Evolutionary conservation across 768 basidiomycete genomes (phyloP), one percentile per base, ranked within the genome.

Genomic region (Tephrocybe rancida): DNA sequence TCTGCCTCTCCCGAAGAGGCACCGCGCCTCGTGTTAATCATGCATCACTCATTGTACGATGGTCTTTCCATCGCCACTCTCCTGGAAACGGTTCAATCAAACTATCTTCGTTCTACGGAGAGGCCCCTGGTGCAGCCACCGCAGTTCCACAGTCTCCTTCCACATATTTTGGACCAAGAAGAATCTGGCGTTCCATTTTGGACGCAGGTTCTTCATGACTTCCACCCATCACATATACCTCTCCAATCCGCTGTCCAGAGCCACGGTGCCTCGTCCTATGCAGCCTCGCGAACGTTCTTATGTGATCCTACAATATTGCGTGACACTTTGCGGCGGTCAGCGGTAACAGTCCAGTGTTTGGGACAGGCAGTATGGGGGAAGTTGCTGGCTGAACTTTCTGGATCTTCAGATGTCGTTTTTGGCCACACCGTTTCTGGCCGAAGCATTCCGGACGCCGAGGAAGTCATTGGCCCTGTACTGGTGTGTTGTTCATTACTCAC

Each of bases 1-100:
- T 43, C 32, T 7, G 35, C 8, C 26, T 37, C 38, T 37, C 21
- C 8, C 30, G 39, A 44, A 14, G 50, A 41, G 24, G 45, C 49
- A 29, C 61, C 50, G 3, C 56, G 61, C 10, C 55, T 81, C 5
- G 70, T 76, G 11, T 55, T 81, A 3, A 67, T 71, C 35, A 69
- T 80, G 66, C 79, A 80, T 57, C 79, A 80, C 57, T 76, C 77
- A 3, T 53, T 80, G 18, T 80, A 80, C 50, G 79, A 80, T 52
- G 79, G 79, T 10, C 42, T 73, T 24, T 76, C 79, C 10, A 57
- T 79, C 16, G 62, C 62, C n/a, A 64, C 60, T 24, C 64, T 80
- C 6, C 54, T 78, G 11, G 53, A 66, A 10, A 48, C 61, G 24
- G 64, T 80, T 2, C 60, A 70, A 38, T 43, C 50, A 14, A 44